These are phyloP conservation scores for Monosporozyma aerobia DNA, from an alignment of 805 yeast genomes.

Conservation along the genomic window DNA sequence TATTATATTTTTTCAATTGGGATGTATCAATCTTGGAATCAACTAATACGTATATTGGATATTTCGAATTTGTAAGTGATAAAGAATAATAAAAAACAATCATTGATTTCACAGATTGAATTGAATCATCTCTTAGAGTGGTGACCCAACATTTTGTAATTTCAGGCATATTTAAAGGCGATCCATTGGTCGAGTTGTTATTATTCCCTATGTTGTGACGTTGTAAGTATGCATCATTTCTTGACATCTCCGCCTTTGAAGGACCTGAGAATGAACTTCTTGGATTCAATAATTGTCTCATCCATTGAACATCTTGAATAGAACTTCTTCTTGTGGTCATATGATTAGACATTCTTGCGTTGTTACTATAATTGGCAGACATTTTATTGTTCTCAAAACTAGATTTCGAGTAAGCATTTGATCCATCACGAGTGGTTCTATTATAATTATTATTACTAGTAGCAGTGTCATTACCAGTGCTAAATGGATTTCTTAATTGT, in stretches of 20 bases:
- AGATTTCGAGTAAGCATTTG: background rate
- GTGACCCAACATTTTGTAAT: constrained; percentile 24
- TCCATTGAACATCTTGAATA: constrained; percentile 27
- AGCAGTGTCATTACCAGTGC: background rate
- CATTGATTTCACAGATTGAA: constrained; percentile 17
- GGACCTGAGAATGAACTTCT: constrained; percentile 29
- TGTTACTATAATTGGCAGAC: background rate
- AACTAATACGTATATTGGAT: constrained; percentile 19
- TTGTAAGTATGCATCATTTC: background rate
- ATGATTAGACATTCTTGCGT: constrained; percentile 2
- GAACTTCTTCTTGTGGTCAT: constrained; percentile 19
- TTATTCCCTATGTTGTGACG: background rate
- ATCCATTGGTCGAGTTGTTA: background rate
- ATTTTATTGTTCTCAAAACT: background rate
- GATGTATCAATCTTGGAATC: constrained; percentile 12
- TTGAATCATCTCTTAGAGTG: constrained; percentile 14
- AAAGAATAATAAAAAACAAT: constrained; percentile 21
- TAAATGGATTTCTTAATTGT: constrained; percentile 1
- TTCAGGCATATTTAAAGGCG: background rate
- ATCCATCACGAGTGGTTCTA: background rate
- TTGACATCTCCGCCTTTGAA: constrained; percentile 13
- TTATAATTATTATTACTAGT: no score
- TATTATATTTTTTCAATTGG: constrained; percentile 4
- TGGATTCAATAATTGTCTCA: constrained; percentile 28
- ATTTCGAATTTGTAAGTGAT: constrained; percentile 15